A percentile compares a stretch with the other conserved stretches of the same genome.
phyloP scores from a whole-genome alignment of 345 rosid genomes.

The Syzygium aromaticum region DNA sequence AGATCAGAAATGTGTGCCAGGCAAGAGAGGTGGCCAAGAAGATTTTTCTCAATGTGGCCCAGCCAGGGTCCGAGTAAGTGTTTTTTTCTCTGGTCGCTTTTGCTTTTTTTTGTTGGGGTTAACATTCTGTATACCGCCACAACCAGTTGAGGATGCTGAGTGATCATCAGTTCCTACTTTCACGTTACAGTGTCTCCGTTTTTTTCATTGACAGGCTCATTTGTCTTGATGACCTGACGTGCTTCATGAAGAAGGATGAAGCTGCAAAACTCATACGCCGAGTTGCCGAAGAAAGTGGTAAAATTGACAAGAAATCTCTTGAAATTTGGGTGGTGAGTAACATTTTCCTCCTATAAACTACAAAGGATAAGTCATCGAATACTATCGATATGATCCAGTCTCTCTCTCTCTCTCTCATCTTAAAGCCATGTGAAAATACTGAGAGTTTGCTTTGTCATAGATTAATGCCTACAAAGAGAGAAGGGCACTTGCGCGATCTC shows the following conservation, averaged over 20 bases:
- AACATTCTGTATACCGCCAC: background rate
- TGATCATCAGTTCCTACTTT: background rate
- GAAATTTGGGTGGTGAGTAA: conserved; percentile 32
- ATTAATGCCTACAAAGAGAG: conserved; percentile 34
- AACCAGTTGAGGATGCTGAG: background rate
- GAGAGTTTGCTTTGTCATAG: conserved; percentile 5
- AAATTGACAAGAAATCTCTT: conserved; percentile 23
- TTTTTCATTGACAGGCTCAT: conserved; percentile 12
- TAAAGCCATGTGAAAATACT: background rate
- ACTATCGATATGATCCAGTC: background rate
- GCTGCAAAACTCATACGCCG: conserved; percentile 19
- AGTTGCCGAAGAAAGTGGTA: conserved; percentile 3
- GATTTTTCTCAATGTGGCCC: conserved; percentile 37
- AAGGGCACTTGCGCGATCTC: conserved; percentile 32
- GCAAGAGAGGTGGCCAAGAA: conserved; percentile 35
- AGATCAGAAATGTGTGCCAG: conserved; percentile 18
- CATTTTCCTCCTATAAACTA: background rate
- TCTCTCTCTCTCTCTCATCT: background rate
- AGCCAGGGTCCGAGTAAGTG: conserved; percentile 29
- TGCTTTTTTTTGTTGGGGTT: background rate
- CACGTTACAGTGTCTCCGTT: background rate
- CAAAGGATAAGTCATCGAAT: background rate
- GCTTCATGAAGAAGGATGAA: conserved; percentile 32
- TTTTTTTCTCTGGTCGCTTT: background rate
- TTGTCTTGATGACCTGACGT: conserved; percentile 23